A percentile compares a stretch with the other conserved stretches of the same genome.
phyloP scores from a whole-genome alignment of 129 eudicot genomes.

The Tanacetum coccineum region DNA sequence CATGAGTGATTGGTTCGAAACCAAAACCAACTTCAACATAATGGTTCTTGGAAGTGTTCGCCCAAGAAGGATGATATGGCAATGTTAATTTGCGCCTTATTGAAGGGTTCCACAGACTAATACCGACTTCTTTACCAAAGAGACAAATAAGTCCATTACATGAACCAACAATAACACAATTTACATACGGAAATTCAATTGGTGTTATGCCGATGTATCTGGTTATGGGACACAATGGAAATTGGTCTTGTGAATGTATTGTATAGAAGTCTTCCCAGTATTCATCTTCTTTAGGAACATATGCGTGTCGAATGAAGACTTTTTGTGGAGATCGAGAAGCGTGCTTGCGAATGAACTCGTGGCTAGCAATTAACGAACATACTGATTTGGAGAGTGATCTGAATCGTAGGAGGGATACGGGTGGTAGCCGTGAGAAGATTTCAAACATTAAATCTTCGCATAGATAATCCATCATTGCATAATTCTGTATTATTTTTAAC shows the following conservation, averaged over 20 bases:
- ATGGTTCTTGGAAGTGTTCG: neutral
- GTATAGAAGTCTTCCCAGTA: neutral
- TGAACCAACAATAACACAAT: neutral
- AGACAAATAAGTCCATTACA: conserved; percentile 10
- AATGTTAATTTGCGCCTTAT: neutral
- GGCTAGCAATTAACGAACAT: conserved; percentile 7
- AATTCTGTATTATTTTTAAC: neutral
- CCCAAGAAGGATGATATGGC: neutral
- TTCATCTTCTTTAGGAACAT: neutral
- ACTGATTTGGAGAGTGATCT: conserved; percentile 36
- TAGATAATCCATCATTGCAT: neutral
- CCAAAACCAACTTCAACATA: neutral
- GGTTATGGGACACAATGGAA: neutral
- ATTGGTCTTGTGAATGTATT: neutral
- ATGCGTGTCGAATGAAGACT: neutral
- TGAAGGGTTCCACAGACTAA: conserved; percentile 7
- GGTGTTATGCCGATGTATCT: neutral
- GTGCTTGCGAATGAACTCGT: conserved; percentile 23
- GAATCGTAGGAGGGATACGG: neutral
- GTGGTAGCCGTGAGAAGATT: neutral
- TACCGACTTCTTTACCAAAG: neutral
- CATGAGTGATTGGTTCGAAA: conserved; percentile 5
- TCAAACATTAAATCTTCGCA: neutral
- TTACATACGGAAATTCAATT: neutral
- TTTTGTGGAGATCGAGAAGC: conserved; percentile 1